Percentiles rank a stretch among this genome's conserved stretches.
Conservation (phyloP, 306 rosid genomes). For the Clitoria ternatea region DNA sequence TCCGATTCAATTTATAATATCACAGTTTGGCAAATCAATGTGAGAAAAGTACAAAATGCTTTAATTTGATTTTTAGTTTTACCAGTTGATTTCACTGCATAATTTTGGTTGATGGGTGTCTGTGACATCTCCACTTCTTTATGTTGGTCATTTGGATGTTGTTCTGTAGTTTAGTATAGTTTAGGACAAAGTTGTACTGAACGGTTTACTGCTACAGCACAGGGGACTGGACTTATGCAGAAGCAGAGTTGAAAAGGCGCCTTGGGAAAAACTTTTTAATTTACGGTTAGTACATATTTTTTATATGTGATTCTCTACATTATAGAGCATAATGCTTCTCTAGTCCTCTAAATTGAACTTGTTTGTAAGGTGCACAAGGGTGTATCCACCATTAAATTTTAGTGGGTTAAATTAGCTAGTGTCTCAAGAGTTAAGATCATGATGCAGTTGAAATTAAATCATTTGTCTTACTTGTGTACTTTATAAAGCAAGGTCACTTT, state of each 20-base stretch:
- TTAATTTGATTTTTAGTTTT: not conserved
- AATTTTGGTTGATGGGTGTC: slow-evolving; percentile 9
- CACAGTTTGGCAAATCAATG: slow-evolving; percentile 5
- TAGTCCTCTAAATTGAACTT: not conserved
- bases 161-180: slow-evolving; percentile 14
- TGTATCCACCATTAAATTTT: not conserved
- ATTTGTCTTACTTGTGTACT: not conserved
- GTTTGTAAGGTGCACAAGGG: not conserved
- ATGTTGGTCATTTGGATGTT: slow-evolving; percentile 11
- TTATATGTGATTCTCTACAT: not conserved
- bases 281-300: slow-evolving; percentile 49
- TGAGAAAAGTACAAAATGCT: not conserved
- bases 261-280: slow-evolving; percentile 77
- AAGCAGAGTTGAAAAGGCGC: slow-evolving; percentile 73
- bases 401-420: not conserved
- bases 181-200: slow-evolving; percentile 30
- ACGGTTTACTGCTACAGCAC: slow-evolving; percentile 57
- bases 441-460: not conserved
- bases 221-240: slow-evolving; percentile 85
- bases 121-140: not conserved
- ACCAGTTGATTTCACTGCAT: not conserved
- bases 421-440: not conserved
- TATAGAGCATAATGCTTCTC: not conserved
- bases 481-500: not conserved
- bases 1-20: slow-evolving; percentile 5